Conservation (phyloP, 2,329 filamentous ascomycete species). For the Nemania sp. region DNA sequence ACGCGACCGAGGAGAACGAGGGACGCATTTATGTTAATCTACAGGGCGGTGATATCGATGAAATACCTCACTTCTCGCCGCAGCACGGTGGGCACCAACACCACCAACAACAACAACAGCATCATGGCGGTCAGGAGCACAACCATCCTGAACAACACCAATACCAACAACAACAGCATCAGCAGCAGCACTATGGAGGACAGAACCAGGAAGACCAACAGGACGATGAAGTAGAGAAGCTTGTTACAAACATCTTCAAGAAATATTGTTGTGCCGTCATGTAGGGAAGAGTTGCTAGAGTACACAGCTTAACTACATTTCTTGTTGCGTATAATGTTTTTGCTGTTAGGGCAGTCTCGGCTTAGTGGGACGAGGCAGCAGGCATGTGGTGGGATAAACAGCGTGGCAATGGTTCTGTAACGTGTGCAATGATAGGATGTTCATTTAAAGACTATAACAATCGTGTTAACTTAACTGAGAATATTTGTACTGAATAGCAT, state of each 20-base stretch:
- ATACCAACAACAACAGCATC: no score
- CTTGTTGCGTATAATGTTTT: no score
- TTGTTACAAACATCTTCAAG: slow-evolving; percentile 18
- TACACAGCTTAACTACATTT: not conserved
- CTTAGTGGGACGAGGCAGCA: no score
- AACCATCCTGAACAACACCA: slow-evolving; percentile 45
- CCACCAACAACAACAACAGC: slow-evolving; percentile 50
- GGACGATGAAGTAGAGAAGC: slow-evolving; percentile 14
- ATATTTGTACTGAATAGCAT: no score
- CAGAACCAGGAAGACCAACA: slow-evolving; percentile 16
- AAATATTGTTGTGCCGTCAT: slow-evolving; percentile 24
- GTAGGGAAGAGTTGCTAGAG: not conserved
- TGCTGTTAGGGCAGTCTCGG: no score
- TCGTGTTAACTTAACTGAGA: no score
- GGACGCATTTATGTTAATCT: slow-evolving; percentile 89
- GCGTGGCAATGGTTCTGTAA: no score
- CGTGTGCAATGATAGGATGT: no score
- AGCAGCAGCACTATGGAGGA: slow-evolving; percentile 40
- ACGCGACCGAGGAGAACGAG: slow-evolving; percentile 81
- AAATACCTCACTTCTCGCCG: slow-evolving; percentile 32
- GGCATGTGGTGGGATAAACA: no score
- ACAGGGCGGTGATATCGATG: slow-evolving; percentile 66
- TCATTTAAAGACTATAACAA: no score
- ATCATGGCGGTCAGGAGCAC: slow-evolving; percentile 45
- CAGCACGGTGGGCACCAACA: slow-evolving; percentile 37